These are phyloP conservation scores for Aspergillus cristatus DNA, from an alignment of 495 filamentous ascomycete genomes.

Conservation along the genomic window DNA sequence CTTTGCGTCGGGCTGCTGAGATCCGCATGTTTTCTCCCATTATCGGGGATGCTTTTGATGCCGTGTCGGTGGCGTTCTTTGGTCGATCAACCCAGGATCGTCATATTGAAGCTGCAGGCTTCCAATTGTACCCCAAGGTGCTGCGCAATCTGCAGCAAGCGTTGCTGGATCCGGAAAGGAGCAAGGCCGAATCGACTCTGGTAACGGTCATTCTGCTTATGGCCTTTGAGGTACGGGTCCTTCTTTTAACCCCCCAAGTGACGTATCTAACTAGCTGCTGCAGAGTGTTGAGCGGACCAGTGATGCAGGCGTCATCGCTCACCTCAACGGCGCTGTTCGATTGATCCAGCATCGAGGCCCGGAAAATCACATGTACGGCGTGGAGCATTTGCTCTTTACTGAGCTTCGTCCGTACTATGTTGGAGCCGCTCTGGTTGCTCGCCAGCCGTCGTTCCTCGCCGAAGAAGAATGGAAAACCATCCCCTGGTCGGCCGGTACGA, in stretches of 20 bases:
- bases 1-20: conserved; percentile 29
- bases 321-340: conserved; percentile 33
- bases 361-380: conserved; percentile 36
- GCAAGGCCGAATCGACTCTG: conserved; percentile 34
- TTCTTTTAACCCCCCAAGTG: too few relatives aligned
- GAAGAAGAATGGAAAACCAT: conserved; percentile 35
- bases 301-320: conserved; percentile 24
- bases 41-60: conserved; percentile 31
- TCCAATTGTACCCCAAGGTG: conserved; percentile 31
- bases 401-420: conserved; percentile 40
- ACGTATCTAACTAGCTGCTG: conserved; percentile 7
- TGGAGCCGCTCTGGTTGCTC: conserved; percentile 23
- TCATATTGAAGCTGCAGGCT: conserved; percentile 29
- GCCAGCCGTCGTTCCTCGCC: conserved; percentile 28
- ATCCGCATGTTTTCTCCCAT: conserved; percentile 39
- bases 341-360: conserved; percentile 38
- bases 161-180: conserved; percentile 29
- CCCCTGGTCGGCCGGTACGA: conserved; percentile 34
- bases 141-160: conserved; percentile 32
- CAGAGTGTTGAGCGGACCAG: conserved; percentile 37
- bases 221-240: conserved; percentile 38
- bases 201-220: conserved; percentile 36
- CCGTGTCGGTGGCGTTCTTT: conserved; percentile 35
- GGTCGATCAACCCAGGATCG: conserved; percentile 30
- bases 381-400: conserved; percentile 35